Evolutionary conservation across 441 rosid species (phyloP), one percentile per base, ranked within the genome.

Genomic region (Adansonia grandidieri): DNA sequence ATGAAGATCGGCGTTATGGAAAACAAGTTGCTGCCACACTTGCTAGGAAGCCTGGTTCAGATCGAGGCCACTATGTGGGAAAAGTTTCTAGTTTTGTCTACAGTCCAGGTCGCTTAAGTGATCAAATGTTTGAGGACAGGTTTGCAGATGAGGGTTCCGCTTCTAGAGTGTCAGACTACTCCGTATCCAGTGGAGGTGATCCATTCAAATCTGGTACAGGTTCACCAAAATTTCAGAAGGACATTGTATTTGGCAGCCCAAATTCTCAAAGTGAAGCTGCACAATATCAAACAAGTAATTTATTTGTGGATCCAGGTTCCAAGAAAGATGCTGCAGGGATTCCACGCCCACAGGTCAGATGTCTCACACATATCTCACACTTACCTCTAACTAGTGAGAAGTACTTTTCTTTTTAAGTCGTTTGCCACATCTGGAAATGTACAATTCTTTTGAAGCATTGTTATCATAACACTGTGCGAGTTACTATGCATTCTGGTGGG

Each of bases 31-130:
- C 89, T 75, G 85, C 79, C 71, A 84, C 65, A 42, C 89, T 93
- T 63, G 86, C 94, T 10, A 90, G 97, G 74, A 96, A 87, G 83
- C 97, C 99, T 86, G 98, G 98, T 80, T 96, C 99, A 70, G 98
- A 93, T 84, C 87, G 88, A 81, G 92, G 97, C 73, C 83, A 82
- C 77, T 84, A 85, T 72, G 77, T 82, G 51, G 88, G 91, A 79
- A 94, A 90, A 80, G 80, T 87, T 48, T 87, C 98, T 79, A 89
- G 92, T 90, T 90, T 93, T 77, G 84, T 85, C 75, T 87, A 80
- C 78, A 95, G 99, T 87, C 98, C 99, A 75, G 89, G 91, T 56
- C 88, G 81, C 78, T 82, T 79, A 62, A 91, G 90, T 86, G 95
- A 90, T 69, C 88, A 86, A 79, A 78, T 75, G 72, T 79, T 80